Conservation (phyloP, 169 alveolate species). For the Amoebophrya sp. region DNA sequence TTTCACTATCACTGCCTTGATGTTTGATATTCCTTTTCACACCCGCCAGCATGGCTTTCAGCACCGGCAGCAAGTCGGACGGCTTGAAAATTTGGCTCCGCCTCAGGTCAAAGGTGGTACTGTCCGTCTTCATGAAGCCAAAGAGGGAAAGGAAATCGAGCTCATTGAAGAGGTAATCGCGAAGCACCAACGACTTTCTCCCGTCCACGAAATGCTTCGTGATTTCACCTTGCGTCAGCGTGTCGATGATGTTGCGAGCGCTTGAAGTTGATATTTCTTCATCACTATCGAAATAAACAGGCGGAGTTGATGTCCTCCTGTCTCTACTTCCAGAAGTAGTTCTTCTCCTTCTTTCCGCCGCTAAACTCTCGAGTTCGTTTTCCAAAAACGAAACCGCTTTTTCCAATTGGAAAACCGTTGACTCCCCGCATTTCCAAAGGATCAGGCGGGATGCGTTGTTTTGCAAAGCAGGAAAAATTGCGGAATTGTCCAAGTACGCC, state of each 20-base stretch:
- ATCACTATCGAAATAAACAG: too few species aligned
- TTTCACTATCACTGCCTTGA: too few species aligned
- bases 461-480: background rate
- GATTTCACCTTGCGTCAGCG: too few species aligned
- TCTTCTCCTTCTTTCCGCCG: background rate
- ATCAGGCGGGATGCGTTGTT: background rate
- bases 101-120: background rate
- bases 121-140: background rate
- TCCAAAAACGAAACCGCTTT: background rate
- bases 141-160: background rate
- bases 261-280: too few species aligned
- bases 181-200: too few species aligned
- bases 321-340: too few species aligned
- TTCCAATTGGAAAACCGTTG: background rate
- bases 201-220: too few species aligned
- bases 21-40: too few species aligned
- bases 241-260: too few species aligned
- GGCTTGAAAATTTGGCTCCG: background rate
- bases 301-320: too few species aligned
- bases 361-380: background rate
- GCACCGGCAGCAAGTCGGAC: background rate
- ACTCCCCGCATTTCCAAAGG: background rate
- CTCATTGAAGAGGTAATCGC: background rate
- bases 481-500: background rate
- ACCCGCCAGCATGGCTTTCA: background rate